Conservation (phyloP, 2,329 filamentous ascomycete genomes). For the Cordyceps fumosorosea region DNA sequence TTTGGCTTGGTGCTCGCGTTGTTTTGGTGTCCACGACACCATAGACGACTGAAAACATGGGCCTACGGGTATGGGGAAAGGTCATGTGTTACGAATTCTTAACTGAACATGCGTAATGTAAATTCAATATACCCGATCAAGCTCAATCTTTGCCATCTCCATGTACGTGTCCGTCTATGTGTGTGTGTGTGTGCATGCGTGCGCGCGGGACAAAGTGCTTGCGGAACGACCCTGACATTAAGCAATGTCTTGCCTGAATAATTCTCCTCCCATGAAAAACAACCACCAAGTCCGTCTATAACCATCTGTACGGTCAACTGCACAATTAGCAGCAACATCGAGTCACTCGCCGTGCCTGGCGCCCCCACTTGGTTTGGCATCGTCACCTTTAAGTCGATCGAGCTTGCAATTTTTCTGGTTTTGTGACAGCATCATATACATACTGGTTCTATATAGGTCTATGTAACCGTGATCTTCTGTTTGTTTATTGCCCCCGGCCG, state of each 20-base stretch:
- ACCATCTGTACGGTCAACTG: too few species aligned
- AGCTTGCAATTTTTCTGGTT: background rate
- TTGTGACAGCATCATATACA: slow-evolving; percentile 1
- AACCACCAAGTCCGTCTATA: background rate
- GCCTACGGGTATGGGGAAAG: background rate
- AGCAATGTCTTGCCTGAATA: too few species aligned
- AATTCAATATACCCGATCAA: slow-evolving; percentile 12
- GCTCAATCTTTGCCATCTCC: background rate
- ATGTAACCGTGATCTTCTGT: background rate
- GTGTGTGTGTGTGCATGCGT: background rate
- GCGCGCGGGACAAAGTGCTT: too few species aligned
- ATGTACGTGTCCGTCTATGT: background rate
- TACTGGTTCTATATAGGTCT: slow-evolving; percentile 11
- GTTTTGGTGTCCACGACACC: background rate
- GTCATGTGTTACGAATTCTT: slow-evolving; percentile 9
- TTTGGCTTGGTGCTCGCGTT: background rate
- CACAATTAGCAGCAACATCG: background rate
- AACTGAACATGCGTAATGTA: slow-evolving; percentile 8
- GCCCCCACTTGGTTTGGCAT: background rate
- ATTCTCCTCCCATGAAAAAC: too few species aligned
- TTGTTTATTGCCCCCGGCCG: background rate
- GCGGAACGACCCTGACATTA: too few species aligned
- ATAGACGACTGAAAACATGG: background rate
- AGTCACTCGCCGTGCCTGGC: background rate
- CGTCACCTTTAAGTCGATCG: background rate